Conservation (phyloP, 345 rosid genomes). For the Linum tenue region DNA sequence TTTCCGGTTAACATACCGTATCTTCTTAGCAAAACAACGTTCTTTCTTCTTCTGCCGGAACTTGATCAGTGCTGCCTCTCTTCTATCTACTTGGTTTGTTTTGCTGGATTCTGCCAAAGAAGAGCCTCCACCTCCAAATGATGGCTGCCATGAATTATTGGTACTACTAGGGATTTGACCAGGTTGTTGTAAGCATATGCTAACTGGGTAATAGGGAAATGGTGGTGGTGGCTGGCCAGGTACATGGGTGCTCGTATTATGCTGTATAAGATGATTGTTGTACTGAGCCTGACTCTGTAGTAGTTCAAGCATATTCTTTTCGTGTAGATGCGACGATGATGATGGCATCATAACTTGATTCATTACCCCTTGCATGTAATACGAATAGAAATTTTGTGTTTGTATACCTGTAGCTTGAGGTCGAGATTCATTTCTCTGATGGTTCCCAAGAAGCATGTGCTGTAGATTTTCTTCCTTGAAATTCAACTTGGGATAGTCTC, state of each 20-base stretch:
- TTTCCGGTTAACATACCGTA: constrained; percentile 85
- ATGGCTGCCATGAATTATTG: constrained; percentile 45
- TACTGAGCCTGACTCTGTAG: constrained; percentile 43
- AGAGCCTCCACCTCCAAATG: constrained; percentile 50
- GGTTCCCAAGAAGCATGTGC: constrained; percentile 20
- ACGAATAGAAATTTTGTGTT: constrained; percentile 48
- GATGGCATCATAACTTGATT: constrained; percentile 70
- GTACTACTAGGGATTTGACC: constrained; percentile 42
- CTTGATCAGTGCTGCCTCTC: constrained; percentile 87
- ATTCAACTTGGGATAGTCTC: constrained; percentile 39
- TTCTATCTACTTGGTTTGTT: constrained; percentile 55
- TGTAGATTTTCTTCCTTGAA: constrained; percentile 33
- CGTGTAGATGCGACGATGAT: constrained; percentile 49
- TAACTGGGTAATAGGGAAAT: constrained; percentile 59
- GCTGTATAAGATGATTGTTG: constrained; percentile 60
- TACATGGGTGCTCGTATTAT: constrained; percentile 32
- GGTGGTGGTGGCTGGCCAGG: constrained; percentile 56
- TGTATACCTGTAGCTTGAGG: constrained; percentile 39
- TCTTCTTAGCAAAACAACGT: constrained; percentile 93
- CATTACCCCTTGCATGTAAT: constrained; percentile 61
- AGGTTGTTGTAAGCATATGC: constrained; percentile 53
- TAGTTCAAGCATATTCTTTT: constrained; percentile 40
- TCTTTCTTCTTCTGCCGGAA: constrained; percentile 91
- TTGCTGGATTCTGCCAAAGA: constrained; percentile 41
- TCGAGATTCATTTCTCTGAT: constrained; percentile 38